phyloP scores from a whole-genome alignment of 768 basidiomycete genomes.

The Mycena sanguinolenta region DNA sequence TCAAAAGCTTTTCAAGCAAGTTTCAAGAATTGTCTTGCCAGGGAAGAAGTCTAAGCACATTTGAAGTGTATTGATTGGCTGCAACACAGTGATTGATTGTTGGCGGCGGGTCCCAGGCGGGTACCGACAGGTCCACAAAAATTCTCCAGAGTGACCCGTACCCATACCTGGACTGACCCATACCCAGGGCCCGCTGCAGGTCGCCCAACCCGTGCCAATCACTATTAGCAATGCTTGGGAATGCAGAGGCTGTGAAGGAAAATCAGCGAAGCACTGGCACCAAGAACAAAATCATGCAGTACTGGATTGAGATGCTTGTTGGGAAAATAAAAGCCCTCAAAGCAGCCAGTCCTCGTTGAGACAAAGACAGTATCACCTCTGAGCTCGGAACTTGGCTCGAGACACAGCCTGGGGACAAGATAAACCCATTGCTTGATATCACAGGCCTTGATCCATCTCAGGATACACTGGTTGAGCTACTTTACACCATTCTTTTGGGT shows the following conservation, averaged over 20 bases:
- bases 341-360: background rate
- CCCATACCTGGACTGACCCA: no score
- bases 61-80: no score
- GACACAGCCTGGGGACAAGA: no score
- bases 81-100: no score
- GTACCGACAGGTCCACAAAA: no score
- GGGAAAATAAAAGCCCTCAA: background rate
- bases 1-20: no score
- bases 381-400: constrained; percentile 24
- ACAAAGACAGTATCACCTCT: constrained; percentile 26
- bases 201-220: no score
- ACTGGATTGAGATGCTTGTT: constrained; percentile 17
- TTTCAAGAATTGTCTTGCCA: no score
- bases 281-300: constrained; percentile 23
- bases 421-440: background rate
- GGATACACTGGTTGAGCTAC: background rate
- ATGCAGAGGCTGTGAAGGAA: background rate
- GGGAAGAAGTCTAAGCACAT: no score
- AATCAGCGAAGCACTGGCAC: background rate
- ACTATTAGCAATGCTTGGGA: background rate
- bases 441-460: background rate
- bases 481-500: constrained; percentile 22
- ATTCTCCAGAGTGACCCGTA: no score
- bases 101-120: no score
- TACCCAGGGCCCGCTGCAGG: no score